Evolutionary conservation across 78 protist genomes (phyloP).

Genomic region (Diacronema lutheri): DNA sequence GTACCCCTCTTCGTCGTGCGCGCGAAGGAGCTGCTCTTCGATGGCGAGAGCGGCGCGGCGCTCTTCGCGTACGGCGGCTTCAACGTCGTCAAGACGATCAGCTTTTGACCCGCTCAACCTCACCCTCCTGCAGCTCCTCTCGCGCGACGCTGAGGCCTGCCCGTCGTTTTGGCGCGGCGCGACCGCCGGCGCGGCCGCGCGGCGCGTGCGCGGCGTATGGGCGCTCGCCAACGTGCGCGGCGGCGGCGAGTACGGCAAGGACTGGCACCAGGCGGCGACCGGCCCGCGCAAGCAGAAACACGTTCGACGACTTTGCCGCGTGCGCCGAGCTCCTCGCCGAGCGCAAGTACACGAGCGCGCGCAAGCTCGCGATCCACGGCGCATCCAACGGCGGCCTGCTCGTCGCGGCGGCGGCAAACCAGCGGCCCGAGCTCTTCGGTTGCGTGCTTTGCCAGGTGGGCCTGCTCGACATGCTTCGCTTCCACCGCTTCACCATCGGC

Average conservation of each 20-base stretch:
- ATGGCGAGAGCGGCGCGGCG: background rate
- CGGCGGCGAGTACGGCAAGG: slow-evolving; percentile 88
- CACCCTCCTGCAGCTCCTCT: background rate
- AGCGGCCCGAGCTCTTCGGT: slow-evolving; percentile 80
- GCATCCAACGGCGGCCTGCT: slow-evolving; percentile 93
- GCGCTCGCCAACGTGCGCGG: slow-evolving; percentile 90
- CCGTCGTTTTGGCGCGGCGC: background rate
- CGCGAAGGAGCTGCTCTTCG: background rate
- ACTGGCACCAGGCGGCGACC: slow-evolving; percentile 86
- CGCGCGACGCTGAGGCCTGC: background rate
- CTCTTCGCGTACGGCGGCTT: slow-evolving; percentile 91
- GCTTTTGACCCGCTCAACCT: slow-evolving; percentile 19
- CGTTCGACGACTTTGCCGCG: slow-evolving; percentile 80
- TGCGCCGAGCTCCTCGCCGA: slow-evolving; percentile 55
- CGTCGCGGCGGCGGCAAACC: slow-evolving; percentile 77
- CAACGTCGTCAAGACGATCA: slow-evolving; percentile 31
- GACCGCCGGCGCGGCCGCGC: background rate
- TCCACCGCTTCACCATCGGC: slow-evolving; percentile 88
- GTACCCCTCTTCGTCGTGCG: background rate
- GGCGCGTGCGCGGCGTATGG: slow-evolving; percentile 53
- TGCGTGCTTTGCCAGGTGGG: slow-evolving; percentile 52
- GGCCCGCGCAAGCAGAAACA: slow-evolving; percentile 61
- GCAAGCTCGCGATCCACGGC: slow-evolving; percentile 63
- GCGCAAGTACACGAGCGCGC: background rate
- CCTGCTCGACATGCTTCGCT: slow-evolving; percentile 86